Conservation (phyloP, 1,139 yeast genomes). For the Geotrichum histeridarum region DNA sequence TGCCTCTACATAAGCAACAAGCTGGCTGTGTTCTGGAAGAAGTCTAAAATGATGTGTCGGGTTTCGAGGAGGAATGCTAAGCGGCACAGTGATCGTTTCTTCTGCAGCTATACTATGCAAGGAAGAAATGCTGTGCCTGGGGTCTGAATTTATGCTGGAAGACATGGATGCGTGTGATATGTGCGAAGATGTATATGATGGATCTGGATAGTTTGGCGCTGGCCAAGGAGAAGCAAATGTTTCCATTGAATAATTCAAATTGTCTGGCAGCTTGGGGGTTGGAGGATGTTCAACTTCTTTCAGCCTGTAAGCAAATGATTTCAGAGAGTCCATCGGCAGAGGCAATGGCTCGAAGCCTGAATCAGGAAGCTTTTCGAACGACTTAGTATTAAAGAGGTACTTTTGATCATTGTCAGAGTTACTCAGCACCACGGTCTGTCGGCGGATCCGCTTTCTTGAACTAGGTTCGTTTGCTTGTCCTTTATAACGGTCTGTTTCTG, state of each 20-base stretch:
- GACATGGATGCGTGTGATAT: background rate
- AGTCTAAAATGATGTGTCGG: too few relatives aligned
- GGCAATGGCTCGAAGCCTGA: background rate
- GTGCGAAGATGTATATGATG: background rate
- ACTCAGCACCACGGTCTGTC: constrained; percentile 6
- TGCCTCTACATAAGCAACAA: too few relatives aligned
- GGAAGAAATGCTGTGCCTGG: too few relatives aligned
- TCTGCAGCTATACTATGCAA: too few relatives aligned
- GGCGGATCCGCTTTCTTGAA: background rate
- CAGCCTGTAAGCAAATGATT: too few relatives aligned
- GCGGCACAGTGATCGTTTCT: too few relatives aligned
- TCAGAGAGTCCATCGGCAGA: background rate
- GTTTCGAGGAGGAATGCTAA: too few relatives aligned
- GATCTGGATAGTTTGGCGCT: background rate
- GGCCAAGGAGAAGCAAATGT: background rate
- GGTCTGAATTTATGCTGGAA: too few relatives aligned
- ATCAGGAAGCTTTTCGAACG: background rate
- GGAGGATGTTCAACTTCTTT: too few relatives aligned
- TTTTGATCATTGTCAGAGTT: background rate
- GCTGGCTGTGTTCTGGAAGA: too few relatives aligned
- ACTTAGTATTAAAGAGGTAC: background rate
- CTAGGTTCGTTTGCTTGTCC: background rate
- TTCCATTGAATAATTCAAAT: background rate
- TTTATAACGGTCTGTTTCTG: too few relatives aligned
- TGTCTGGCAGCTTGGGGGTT: background rate